phyloP scores from a whole-genome alignment of 2,329 filamentous ascomycete genomes.

The Aspergillus sp. region DNA sequence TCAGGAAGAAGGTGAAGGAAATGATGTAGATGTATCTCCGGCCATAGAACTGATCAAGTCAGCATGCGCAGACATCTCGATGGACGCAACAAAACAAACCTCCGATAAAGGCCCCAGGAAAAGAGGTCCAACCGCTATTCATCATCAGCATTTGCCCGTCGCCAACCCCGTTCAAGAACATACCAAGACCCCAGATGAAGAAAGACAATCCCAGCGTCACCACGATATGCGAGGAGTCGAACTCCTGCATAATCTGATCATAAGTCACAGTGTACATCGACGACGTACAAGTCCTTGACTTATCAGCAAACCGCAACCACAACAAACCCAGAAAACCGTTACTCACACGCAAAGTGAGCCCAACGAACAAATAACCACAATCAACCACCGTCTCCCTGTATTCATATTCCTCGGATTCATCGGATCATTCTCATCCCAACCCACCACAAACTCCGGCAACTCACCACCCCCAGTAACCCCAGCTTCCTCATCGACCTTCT shows the following conservation, averaged over 20 bases:
- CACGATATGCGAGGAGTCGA: slow-evolving; percentile 62
- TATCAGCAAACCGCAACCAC: background rate
- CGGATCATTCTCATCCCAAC: slow-evolving; percentile 70
- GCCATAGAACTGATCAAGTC: slow-evolving; percentile 61
- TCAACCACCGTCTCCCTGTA: slow-evolving; percentile 65
- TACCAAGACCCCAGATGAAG: slow-evolving; percentile 70
- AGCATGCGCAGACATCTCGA: background rate
- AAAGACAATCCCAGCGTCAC: slow-evolving; percentile 74
- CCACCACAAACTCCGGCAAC: slow-evolving; percentile 55
- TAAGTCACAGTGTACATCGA: slow-evolving; percentile 89
- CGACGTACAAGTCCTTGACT: slow-evolving; percentile 66
- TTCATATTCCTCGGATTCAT: slow-evolving; percentile 65
- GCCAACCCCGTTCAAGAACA: slow-evolving; percentile 8
- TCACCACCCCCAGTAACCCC: slow-evolving; percentile 15
- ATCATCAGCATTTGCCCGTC: slow-evolving; percentile 1
- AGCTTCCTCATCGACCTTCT: slow-evolving; percentile 7
- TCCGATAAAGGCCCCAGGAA: slow-evolving; percentile 59
- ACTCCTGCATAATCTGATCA: slow-evolving; percentile 65
- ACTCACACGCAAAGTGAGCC: slow-evolving; percentile 77
- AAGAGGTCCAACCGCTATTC: slow-evolving; percentile 51
- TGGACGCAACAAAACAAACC: slow-evolving; percentile 16
- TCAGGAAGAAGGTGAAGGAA: slow-evolving; percentile 66
- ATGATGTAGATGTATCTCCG: slow-evolving; percentile 71
- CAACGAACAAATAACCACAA: slow-evolving; percentile 65
- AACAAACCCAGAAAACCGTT: slow-evolving; percentile 2